phyloP scores from a whole-genome alignment of 805 yeast genomes.

The Wickerhamomyces subpelliculosus region DNA sequence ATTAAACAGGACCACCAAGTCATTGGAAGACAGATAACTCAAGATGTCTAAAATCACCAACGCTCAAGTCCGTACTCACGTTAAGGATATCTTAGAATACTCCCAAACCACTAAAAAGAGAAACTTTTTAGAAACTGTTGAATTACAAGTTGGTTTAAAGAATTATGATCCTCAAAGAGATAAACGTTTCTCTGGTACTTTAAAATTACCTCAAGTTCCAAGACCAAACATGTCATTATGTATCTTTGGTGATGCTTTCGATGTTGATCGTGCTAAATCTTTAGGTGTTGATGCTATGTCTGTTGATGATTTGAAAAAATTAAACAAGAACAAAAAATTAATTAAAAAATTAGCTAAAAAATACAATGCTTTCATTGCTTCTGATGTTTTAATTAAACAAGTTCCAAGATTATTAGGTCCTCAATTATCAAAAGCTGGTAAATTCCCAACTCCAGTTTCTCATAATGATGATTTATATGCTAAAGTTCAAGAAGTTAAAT shows the following conservation, averaged over 20 bases:
- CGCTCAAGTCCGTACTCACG: slow-evolving; percentile 94
- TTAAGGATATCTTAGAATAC: slow-evolving; percentile 81
- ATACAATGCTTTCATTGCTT: slow-evolving; percentile 99
- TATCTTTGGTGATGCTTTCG: slow-evolving; percentile 99
- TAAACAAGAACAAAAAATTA: slow-evolving; percentile 99
- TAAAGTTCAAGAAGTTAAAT: slow-evolving; percentile 95
- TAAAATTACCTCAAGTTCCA: slow-evolving; percentile 97
- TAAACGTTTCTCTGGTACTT: slow-evolving; percentile 99
- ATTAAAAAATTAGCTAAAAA: slow-evolving; percentile 99
- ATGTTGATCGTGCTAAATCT: slow-evolving; percentile 99
- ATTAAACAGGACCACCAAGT: slow-evolving; percentile 39
- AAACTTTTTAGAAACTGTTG: slow-evolving; percentile 99
- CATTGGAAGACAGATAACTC: slow-evolving; percentile 69
- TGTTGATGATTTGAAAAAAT: slow-evolving; percentile 98
- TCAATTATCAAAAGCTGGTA: slow-evolving; percentile 99
- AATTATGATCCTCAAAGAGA: slow-evolving; percentile 99
- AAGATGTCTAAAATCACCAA: slow-evolving; percentile 84
- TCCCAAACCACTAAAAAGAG: slow-evolving; percentile 98
- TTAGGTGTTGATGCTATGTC: slow-evolving; percentile 99
- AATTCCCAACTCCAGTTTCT: slow-evolving; percentile 99
- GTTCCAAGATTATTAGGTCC: slow-evolving; percentile 99
- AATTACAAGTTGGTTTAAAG: slow-evolving; percentile 98
- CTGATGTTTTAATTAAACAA: slow-evolving; percentile 98
- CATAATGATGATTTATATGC: slow-evolving; percentile 96
- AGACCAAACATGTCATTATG: slow-evolving; percentile 99